phyloP scores from a whole-genome alignment of 768 basidiomycete genomes.

The Xerocomellus intermedius region DNA sequence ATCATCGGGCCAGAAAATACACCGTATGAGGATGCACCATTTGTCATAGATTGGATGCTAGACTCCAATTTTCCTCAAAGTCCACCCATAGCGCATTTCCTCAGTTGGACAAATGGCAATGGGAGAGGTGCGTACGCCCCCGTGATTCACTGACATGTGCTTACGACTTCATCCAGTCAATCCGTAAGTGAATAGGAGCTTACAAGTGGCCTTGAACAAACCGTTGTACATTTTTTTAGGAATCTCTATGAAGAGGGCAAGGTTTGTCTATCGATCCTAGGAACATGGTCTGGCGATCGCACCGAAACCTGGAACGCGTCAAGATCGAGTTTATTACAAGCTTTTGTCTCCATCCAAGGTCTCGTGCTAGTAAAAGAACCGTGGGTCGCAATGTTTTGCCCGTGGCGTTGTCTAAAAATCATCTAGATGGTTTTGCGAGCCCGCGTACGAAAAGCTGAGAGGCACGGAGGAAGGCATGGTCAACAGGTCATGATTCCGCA shows the following conservation, averaged over 20 bases:
- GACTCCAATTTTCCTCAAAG: conserved; percentile 80
- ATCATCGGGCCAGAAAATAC: conserved; percentile 94
- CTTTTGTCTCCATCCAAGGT: conserved; percentile 91
- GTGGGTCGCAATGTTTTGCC: conserved; percentile 43
- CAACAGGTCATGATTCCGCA: conserved; percentile 58
- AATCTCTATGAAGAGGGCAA: conserved; percentile 96
- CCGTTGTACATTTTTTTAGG: conserved; percentile 34
- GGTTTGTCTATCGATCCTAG: conserved; percentile 87
- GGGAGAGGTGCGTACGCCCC: conserved; percentile 49
- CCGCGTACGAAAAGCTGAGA: conserved; percentile 88
- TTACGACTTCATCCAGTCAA: conserved; percentile 46
- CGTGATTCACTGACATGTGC: neutral
- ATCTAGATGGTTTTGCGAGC: conserved; percentile 84
- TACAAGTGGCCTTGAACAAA: neutral
- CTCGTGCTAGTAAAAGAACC: conserved; percentile 91
- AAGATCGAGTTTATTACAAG: conserved; percentile 85
- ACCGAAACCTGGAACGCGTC: conserved; percentile 85
- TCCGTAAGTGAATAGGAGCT: conserved; percentile 51
- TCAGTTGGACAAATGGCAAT: conserved; percentile 93
- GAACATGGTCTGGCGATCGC: conserved; percentile 89
- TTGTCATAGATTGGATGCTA: conserved; percentile 92
- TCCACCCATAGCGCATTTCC: conserved; percentile 86
- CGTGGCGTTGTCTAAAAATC: conserved; percentile 2
- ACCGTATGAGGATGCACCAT: conserved; percentile 93
- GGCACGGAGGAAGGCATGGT: conserved; percentile 88